Evolutionary conservation across 176 grass and related monocot genomes (phyloP).

Genomic region (bread wheat (Triticum aestivum)): IWGSC_CS_RefSeq_v2.1 NC_057800.1:255893965-255894464

Average conservation of each 20-base stretch:
- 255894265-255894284: not conserved
- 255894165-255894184: conserved; percentile 38
- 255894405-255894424: not conserved
- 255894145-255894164: not conserved
- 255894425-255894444: not conserved
- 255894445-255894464: not conserved
- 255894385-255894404: not conserved
- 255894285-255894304: not conserved
- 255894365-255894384: not conserved
- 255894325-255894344: not conserved
- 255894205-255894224: not conserved
- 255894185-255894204: conserved; percentile 14
- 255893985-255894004: not conserved
- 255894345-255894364: too few relatives aligned
- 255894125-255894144: not conserved
- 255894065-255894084: not conserved
- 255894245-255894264: conserved; percentile 36
- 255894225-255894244: conserved; percentile 3
- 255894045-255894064: not conserved
- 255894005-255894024: not conserved
- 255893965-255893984: conserved; percentile 14
- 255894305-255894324: not conserved
- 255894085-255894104: not conserved
- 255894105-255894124: not conserved
- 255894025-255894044: not conserved